Percentiles rank a stretch among this genome's conserved stretches.
These are phyloP conservation scores for Nemania serpens DNA, from an alignment of 2,329 filamentous ascomycete species.

Conservation along the genomic window DNA sequence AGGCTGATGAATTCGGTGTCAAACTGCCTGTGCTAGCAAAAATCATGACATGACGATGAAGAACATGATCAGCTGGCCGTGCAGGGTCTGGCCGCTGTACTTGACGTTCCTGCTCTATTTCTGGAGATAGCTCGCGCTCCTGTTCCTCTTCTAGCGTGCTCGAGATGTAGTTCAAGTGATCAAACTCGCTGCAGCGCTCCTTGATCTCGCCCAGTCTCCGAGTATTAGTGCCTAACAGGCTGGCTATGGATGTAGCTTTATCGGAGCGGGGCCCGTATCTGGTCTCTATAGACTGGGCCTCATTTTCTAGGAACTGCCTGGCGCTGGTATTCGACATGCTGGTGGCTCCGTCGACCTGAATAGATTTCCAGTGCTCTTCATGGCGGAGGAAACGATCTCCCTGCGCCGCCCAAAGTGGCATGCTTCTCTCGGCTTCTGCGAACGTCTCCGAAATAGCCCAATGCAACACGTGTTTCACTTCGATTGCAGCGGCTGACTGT, in stretches of 20 bases:
- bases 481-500: not conserved
- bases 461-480: conserved; percentile 1
- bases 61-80: conserved; percentile 1
- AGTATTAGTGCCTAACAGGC: not conserved
- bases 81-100: conserved; percentile 12
- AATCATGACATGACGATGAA: conserved; percentile 9
- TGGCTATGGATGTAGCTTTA: not conserved
- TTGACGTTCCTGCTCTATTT: conserved; percentile 22
- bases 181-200: conserved; percentile 18
- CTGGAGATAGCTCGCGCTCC: conserved; percentile 27
- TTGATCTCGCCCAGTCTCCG: not conserved
- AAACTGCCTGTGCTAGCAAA: conserved; percentile 15
- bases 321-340: not conserved
- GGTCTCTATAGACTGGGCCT: conserved; percentile 12
- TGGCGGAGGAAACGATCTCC: conserved; percentile 20
- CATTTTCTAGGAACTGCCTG: conserved; percentile 17
- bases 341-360: not conserved
- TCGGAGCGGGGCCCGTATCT: conserved; percentile 14
- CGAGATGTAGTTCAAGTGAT: conserved; percentile 9
- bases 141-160: conserved; percentile 24
- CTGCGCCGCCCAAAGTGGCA: conserved; percentile 27
- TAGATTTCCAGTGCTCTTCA: conserved; percentile 14
- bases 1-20: conserved; percentile 4
- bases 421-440: conserved; percentile 8
- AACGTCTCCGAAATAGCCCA: conserved; percentile 26